Base-by-base conservation (phyloP, 2,329 filamentous ascomycete genomes). In the Huntiella savannae region DNA sequence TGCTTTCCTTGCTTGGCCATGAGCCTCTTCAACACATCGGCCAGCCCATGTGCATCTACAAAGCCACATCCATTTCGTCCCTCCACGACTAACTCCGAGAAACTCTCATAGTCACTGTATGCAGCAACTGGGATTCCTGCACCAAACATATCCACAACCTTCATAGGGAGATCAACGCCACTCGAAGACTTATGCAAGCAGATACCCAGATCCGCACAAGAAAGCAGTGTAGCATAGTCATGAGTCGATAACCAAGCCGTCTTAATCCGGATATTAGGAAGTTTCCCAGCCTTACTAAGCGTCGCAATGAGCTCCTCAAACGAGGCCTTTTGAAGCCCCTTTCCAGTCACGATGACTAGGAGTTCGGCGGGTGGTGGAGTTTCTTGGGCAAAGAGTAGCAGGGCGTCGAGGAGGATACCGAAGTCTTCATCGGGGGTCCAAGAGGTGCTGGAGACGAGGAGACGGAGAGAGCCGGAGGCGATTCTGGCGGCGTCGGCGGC, bases 341-440 rank as follows among this genome's bases (percentile, higher is more conserved):
- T 93, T 45, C 91, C 91, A 0, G 91, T 98, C 54, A 98, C 95
- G 54, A 98, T 78, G 35, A 81, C 86, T 2, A 93, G 63, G n/a
- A 96, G 66, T 58, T 3, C 54, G 46, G 36, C 56, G 45, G 15
- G 52, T 44, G 47, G 58, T 48, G 71, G 75, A 4, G 68, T 61
- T 4, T 59, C 57, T 38, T 13, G 63, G 1, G 82, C 82, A 57
- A 95, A 95, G 5, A 64, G 61, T 8, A 83, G 76, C 0, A 98
- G 67, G 0, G 86, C 87, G 43, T 86, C 77, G 3, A 98, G 78
- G 2, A 98, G 70, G 4, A 98, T 63, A 1, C 77, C 79, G 59
- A 98, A 96, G 60, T 98, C 88, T 60, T 98, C 91, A 56, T 98
- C 91, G 0, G 86, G 75, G 0, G 91, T 98, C 91, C 91, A 98